Conservation (phyloP, 2,329 filamentous ascomycete genomes). For the Epichloe amarillans region DNA sequence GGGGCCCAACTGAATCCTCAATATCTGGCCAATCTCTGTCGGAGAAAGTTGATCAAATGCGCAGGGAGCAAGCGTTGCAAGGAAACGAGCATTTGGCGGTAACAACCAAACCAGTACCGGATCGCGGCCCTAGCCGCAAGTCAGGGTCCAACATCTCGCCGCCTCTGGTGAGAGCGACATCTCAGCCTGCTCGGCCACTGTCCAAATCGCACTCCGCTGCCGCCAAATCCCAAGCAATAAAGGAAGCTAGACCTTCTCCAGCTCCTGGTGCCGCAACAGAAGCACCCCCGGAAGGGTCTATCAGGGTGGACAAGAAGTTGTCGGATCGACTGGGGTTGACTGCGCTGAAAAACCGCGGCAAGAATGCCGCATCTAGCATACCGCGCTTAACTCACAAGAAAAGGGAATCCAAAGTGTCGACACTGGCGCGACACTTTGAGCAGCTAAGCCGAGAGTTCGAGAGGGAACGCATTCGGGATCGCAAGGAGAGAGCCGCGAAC, state of each 20-base stretch:
- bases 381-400: conserved; percentile 72
- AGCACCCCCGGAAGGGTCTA: conserved; percentile 22
- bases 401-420: conserved; percentile 69
- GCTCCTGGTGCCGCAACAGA: conserved; percentile 12
- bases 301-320: conserved; percentile 59
- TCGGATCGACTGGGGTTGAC: conserved; percentile 57
- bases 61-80: conserved; percentile 30
- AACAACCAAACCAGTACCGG: conserved; percentile 14
- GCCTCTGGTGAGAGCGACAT: conserved; percentile 39
- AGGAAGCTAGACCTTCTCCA: conserved; percentile 20
- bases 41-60: conserved; percentile 37
- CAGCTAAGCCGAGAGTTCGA: conserved; percentile 94
- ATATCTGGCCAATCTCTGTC: conserved; percentile 19
- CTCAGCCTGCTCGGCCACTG: conserved; percentile 35
- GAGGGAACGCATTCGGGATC: conserved; percentile 79
- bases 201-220: conserved; percentile 32
- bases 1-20: conserved; percentile 9
- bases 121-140: conserved; percentile 30
- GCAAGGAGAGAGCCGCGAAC: conserved; percentile 66
- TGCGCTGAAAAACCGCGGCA: conserved; percentile 46
- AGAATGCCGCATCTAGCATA: conserved; percentile 60
- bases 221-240: conserved; percentile 26
- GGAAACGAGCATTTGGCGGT: conserved; percentile 14
- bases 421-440: conserved; percentile 90
- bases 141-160: conserved; percentile 33